Conservation (phyloP, 768 basidiomycete species). For the Pholiota molesta region DNA sequence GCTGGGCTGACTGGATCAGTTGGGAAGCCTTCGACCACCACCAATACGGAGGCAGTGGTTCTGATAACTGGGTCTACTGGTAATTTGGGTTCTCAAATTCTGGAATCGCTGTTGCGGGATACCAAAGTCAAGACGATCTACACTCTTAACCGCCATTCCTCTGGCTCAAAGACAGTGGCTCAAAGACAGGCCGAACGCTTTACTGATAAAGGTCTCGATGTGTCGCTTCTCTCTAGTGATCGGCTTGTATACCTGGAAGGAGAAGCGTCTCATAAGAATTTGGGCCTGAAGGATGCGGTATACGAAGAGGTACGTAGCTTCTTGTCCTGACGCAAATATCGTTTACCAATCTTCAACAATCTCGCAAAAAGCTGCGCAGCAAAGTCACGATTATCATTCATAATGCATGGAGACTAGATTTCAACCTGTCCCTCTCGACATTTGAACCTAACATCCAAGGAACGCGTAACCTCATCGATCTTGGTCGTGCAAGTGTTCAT, state of each 20-base stretch:
- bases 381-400: conserved; percentile 42
- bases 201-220: conserved; percentile 34
- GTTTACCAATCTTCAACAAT: background rate
- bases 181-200: conserved; percentile 36
- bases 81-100: conserved; percentile 39
- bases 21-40: background rate
- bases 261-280: conserved; percentile 28
- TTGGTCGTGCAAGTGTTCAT: conserved; percentile 34
- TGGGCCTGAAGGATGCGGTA: conserved; percentile 28
- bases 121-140: conserved; percentile 30
- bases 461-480: conserved; percentile 41
- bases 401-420: conserved; percentile 52
- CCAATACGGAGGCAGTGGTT: conserved; percentile 21
- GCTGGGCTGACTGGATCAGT: conserved; percentile 6
- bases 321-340: background rate
- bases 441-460: conserved; percentile 46
- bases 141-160: conserved; percentile 32
- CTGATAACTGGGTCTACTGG: conserved; percentile 48
- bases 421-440: conserved; percentile 44
- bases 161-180: conserved; percentile 10
- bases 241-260: conserved; percentile 42
- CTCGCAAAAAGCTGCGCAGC: conserved; percentile 25
- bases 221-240: conserved; percentile 25
- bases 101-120: conserved; percentile 30
- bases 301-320: conserved; percentile 32